A percentile compares a stretch with the other conserved stretches of the same genome.
Conservation (phyloP, 2,329 filamentous ascomycete species). For the Elsinoe australis region DNA sequence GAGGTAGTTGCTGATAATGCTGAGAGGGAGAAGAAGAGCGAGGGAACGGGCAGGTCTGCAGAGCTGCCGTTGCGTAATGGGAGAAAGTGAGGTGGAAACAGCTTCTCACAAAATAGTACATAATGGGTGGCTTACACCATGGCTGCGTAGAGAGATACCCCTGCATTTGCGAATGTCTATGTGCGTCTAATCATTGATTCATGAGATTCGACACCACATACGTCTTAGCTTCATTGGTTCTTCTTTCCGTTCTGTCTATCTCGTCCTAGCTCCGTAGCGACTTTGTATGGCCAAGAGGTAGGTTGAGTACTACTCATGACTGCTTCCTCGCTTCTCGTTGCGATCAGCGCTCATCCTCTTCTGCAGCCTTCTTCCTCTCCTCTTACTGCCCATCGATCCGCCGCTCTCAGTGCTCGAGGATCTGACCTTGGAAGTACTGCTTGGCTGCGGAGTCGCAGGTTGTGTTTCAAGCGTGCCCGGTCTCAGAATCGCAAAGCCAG, state of each 20-base stretch:
- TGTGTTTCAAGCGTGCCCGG: conserved; percentile 27
- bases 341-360: conserved; percentile 9
- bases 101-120: too few relatives aligned
- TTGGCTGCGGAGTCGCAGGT: conserved; percentile 1
- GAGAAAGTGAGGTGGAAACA: too few relatives aligned
- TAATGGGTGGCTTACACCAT: too few relatives aligned
- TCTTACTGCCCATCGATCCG: conserved; percentile 24
- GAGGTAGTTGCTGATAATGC: background rate
- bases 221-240: too few relatives aligned
- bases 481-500: conserved; percentile 32
- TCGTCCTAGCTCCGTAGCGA: too few relatives aligned
- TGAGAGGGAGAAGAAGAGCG: background rate
- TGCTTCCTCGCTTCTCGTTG: conserved; percentile 1
- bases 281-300: background rate
- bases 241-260: too few relatives aligned
- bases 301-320: conserved; percentile 9
- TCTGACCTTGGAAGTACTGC: background rate
- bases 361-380: conserved; percentile 20
- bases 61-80: too few relatives aligned
- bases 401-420: conserved; percentile 16
- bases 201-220: too few relatives aligned
- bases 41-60: too few relatives aligned
- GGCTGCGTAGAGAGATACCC: too few relatives aligned
- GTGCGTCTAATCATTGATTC: too few relatives aligned
- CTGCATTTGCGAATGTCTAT: too few relatives aligned